These are phyloP conservation scores for Capronia americana DNA, from an alignment of 2,329 filamentous ascomycete genomes.

Conservation along the genomic window DNA sequence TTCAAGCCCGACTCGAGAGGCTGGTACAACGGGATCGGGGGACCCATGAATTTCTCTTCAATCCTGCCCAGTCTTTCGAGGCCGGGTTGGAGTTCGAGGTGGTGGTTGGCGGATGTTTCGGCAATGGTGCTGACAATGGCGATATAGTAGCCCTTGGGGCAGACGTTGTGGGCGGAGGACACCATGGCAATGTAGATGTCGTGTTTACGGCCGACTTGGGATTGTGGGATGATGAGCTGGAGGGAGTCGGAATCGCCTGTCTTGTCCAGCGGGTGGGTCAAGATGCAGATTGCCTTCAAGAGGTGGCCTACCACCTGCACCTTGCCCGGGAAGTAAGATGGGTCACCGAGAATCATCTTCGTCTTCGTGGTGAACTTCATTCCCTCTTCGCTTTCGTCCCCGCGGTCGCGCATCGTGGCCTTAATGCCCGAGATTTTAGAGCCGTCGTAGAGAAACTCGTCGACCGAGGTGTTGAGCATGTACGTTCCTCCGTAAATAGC, in stretches of 20 bases:
- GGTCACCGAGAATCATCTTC: slow-evolving; percentile 94
- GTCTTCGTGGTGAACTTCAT: slow-evolving; percentile 97
- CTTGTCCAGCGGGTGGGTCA: slow-evolving; percentile 91
- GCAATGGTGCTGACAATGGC: slow-evolving; percentile 98
- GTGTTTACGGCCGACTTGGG: slow-evolving; percentile 94
- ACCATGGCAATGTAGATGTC: slow-evolving; percentile 98
- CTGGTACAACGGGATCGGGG: slow-evolving; percentile 92
- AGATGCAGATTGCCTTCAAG: slow-evolving; percentile 94
- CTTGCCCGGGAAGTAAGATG: slow-evolving; percentile 94
- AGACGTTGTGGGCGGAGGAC: slow-evolving; percentile 95
- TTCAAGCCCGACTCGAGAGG: slow-evolving; percentile 80
- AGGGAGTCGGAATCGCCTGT: slow-evolving; percentile 88
- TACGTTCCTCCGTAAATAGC: slow-evolving; percentile 99
- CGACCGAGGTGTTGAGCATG: slow-evolving; percentile 95
- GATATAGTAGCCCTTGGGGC: slow-evolving; percentile 98
- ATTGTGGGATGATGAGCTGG: slow-evolving; percentile 97
- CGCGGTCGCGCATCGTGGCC: slow-evolving; percentile 90
- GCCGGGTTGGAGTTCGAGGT: slow-evolving; percentile 90
- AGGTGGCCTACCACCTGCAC: slow-evolving; percentile 86
- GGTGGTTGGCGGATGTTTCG: slow-evolving; percentile 89
- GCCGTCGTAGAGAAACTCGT: slow-evolving; percentile 85
- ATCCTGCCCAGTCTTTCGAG: slow-evolving; percentile 90
- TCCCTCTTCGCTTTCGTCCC: slow-evolving; percentile 68
- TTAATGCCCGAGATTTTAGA: slow-evolving; percentile 93
- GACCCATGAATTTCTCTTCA: slow-evolving; percentile 95